A percentile compares a stretch with the other conserved stretches of the same genome.
These are phyloP conservation scores for Rusavskia elegans DNA, from an alignment of 495 filamentous ascomycete species.

Conservation along the genomic window DNA sequence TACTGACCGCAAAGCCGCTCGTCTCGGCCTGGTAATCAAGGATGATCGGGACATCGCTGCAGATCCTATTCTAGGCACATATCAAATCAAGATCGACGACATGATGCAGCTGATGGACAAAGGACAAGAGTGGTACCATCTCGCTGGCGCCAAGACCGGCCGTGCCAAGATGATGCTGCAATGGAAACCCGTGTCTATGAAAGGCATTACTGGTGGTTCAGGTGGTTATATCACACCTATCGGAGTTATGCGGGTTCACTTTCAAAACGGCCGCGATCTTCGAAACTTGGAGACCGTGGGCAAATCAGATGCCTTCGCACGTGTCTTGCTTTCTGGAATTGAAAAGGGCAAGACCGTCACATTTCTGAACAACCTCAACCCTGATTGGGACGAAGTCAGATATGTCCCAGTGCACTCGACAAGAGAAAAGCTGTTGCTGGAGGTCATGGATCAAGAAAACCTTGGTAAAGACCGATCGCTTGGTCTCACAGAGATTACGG, in stretches of 20 bases:
- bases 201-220: constrained; percentile 53
- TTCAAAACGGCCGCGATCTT: constrained; percentile 63
- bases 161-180: constrained; percentile 76
- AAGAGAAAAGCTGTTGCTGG: constrained; percentile 71
- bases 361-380: constrained; percentile 88
- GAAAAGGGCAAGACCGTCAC: constrained; percentile 86
- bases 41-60: constrained; percentile 73
- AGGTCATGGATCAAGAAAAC: constrained; percentile 94
- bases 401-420: constrained; percentile 82
- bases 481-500: constrained; percentile 58
- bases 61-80: constrained; percentile 78
- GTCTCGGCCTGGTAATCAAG: constrained; percentile 81
- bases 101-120: constrained; percentile 83
- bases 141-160: constrained; percentile 66
- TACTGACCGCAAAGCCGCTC: constrained; percentile 78
- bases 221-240: constrained; percentile 87
- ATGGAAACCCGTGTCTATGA: constrained; percentile 87
- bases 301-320: constrained; percentile 89
- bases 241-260: constrained; percentile 87
- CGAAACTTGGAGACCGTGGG: constrained; percentile 90
- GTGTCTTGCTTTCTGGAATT: constrained; percentile 75
- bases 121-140: constrained; percentile 90
- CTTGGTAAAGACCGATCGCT: constrained; percentile 76
- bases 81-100: constrained; percentile 87
- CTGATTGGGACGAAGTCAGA: constrained; percentile 88